phyloP scores from a whole-genome alignment of 805 yeast genomes.

The Yamadazyma kitorensis region DNA sequence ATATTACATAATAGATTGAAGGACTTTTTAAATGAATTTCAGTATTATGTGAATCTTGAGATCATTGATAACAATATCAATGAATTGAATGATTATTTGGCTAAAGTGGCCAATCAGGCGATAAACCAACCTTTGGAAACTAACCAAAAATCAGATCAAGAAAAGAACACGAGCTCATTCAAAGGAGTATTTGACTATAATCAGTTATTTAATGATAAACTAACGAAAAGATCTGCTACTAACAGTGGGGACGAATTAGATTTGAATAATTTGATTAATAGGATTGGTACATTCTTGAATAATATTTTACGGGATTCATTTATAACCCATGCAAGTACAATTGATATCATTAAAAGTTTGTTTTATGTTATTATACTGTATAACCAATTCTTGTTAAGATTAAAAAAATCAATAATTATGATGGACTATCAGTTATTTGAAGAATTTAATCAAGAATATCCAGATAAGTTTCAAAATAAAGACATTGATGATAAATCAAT shows the following conservation, averaged over 20 bases:
- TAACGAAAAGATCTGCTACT: constrained; percentile 2
- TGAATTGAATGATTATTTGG: constrained; percentile 30
- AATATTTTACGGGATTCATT: constrained; percentile 64
- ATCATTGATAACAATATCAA: constrained; percentile 58
- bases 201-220: constrained; percentile 18
- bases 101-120: constrained; percentile 7
- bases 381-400: constrained; percentile 48
- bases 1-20: constrained; percentile 57
- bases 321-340: constrained; percentile 55
- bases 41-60: constrained; percentile 53
- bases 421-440: constrained; percentile 47
- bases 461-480: constrained; percentile 36
- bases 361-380: constrained; percentile 47
- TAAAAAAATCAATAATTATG: constrained; percentile 52
- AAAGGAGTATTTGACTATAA: constrained; percentile 14
- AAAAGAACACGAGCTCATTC: not conserved
- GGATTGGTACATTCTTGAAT: constrained; percentile 55
- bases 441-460: constrained; percentile 29
- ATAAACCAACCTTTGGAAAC: constrained; percentile 2
- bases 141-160: too few relatives aligned
- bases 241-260: constrained; percentile 10
- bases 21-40: constrained; percentile 53
- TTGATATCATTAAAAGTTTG: constrained; percentile 44
- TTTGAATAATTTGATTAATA: constrained; percentile 15
- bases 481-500: constrained; percentile 40